phyloP scores from a whole-genome alignment of 148 eudicot genomes.

The Polygonum aviculare region DNA sequence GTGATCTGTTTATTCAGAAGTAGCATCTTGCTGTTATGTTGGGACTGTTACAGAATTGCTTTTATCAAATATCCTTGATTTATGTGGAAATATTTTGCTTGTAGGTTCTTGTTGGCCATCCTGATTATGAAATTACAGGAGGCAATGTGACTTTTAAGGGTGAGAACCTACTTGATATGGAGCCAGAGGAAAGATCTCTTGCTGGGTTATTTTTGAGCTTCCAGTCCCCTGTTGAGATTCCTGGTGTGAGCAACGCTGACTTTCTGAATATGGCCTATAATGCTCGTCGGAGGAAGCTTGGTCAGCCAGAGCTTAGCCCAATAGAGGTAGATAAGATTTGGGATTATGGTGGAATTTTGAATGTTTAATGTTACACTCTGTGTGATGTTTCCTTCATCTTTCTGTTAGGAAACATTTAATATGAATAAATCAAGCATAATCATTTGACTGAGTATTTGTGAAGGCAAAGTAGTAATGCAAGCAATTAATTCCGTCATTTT shows the following conservation, averaged over 20 bases:
- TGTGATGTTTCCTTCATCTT: background rate
- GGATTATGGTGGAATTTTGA: background rate
- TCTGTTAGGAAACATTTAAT: background rate
- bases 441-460: background rate
- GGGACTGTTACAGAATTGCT: background rate
- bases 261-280: slow-evolving; percentile 94
- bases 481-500: background rate
- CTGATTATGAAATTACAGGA: slow-evolving; percentile 90
- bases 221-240: slow-evolving; percentile 95
- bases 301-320: slow-evolving; percentile 75
- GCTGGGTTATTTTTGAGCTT: slow-evolving; percentile 96
- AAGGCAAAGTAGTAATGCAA: background rate
- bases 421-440: background rate
- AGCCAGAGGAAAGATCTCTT: slow-evolving; percentile 86
- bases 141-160: slow-evolving; percentile 79
- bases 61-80: slow-evolving; percentile 8
- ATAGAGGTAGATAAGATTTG: slow-evolving; percentile 50
- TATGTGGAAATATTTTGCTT: background rate
- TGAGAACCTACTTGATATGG: slow-evolving; percentile 89
- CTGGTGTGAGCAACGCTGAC: slow-evolving; percentile 94
- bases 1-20: background rate
- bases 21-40: background rate
- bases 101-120: slow-evolving; percentile 97
- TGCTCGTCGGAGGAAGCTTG: slow-evolving; percentile 83
- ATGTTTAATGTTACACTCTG: background rate